phyloP scores from a whole-genome alignment of 148 eudicot genomes.

The Heliosperma pusillum region DNA sequence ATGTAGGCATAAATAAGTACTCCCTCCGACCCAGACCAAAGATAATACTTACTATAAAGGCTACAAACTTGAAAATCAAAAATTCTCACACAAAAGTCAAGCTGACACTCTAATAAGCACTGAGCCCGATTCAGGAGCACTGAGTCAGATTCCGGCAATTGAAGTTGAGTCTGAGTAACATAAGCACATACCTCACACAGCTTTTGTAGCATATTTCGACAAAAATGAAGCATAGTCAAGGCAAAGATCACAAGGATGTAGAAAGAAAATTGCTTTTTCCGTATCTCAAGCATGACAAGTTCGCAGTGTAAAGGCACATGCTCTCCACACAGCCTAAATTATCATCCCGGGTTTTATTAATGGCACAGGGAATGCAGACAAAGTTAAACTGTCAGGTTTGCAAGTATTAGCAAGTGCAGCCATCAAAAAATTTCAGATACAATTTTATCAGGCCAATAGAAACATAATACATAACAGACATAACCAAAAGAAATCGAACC shows the following conservation, averaged over 20 bases:
- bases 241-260: neutral
- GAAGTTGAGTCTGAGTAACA: neutral
- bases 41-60: too few species aligned
- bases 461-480: neutral
- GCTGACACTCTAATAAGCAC: too few species aligned
- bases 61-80: too few species aligned
- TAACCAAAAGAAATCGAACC: neutral
- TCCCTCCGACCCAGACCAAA: too few species aligned
- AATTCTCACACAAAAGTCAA: too few species aligned
- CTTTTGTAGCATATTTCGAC: too few species aligned
- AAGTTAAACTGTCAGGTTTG: neutral
- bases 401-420: neutral
- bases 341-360: neutral
- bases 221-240: neutral
- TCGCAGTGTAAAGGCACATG: neutral
- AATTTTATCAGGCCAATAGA: neutral
- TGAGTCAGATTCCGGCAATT: too few species aligned
- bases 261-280: neutral
- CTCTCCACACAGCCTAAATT: neutral
- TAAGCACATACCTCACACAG: neutral
- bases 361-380: neutral
- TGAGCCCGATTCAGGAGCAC: too few species aligned
- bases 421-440: neutral
- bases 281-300: neutral
- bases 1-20: too few species aligned